Conservation (phyloP, 2,329 filamentous ascomycete species). For the Ophiosphaerella korrae region DNA sequence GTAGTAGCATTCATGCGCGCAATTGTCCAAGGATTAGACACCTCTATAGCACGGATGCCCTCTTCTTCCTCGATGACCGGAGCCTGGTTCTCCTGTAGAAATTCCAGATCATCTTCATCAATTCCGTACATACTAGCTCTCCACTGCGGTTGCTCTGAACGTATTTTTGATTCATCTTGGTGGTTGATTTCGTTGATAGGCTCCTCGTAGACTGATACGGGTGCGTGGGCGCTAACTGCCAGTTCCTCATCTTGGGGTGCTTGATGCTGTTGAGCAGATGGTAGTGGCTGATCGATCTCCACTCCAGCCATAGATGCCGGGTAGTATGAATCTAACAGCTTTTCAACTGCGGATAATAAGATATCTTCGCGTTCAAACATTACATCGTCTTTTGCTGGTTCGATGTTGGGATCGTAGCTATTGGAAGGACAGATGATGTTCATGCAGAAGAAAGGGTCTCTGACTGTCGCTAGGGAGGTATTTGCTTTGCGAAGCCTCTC, state of each 20-base stretch:
- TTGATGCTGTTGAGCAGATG: slow-evolving; percentile 3
- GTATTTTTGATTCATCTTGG: neutral
- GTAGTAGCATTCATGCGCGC: slow-evolving; percentile 52
- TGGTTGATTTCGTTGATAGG: neutral
- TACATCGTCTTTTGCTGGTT: slow-evolving; percentile 74
- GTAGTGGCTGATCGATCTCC: slow-evolving; percentile 4
- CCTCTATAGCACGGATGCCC: slow-evolving; percentile 34
- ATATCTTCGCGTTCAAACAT: slow-evolving; percentile 64
- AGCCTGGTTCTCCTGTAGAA: slow-evolving; percentile 18
- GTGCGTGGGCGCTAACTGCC: neutral
- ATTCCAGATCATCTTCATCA: slow-evolving; percentile 43
- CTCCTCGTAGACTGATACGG: slow-evolving; percentile 2
- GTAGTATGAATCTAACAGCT: slow-evolving; percentile 52
- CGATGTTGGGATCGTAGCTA: slow-evolving; percentile 74
- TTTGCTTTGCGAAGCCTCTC: slow-evolving; percentile 50
- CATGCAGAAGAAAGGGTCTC: slow-evolving; percentile 66
- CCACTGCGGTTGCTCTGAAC: slow-evolving; percentile 27
- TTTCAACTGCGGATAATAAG: slow-evolving; percentile 52
- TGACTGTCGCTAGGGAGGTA: slow-evolving; percentile 36
- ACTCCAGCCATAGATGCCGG: slow-evolving; percentile 15
- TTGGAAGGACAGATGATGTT: slow-evolving; percentile 65
- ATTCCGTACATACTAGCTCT: slow-evolving; percentile 47
- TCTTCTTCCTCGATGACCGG: slow-evolving; percentile 31
- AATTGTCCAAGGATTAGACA: slow-evolving; percentile 57
- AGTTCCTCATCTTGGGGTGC: neutral